A percentile compares a stretch with the other conserved stretches of the same genome.
These are phyloP conservation scores for Pyrenophora tritici-repentis DNA, from an alignment of 2,329 filamentous ascomycete genomes.

Conservation along the genomic window DNA sequence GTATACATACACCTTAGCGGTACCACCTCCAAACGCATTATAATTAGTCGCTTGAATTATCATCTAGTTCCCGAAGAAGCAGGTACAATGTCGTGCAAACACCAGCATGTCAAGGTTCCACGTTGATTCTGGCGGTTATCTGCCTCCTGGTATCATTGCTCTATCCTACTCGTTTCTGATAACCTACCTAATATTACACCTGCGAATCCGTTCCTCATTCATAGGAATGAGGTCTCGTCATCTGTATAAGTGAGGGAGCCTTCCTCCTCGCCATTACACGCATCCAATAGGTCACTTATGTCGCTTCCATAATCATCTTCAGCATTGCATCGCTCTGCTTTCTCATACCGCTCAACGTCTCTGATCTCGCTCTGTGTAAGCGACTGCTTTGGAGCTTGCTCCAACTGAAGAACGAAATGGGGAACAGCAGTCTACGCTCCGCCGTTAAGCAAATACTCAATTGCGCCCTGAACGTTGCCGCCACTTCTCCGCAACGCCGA, in stretches of 20 bases:
- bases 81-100: too few species aligned
- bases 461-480: conserved; percentile 90
- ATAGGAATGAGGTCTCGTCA: conserved; percentile 3
- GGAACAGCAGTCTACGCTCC: conserved; percentile 28
- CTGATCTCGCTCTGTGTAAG: conserved; percentile 2
- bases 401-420: not conserved
- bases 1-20: too few species aligned
- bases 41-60: too few species aligned
- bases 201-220: not conserved
- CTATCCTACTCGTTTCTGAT: not conserved
- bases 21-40: too few species aligned
- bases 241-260: conserved; percentile 9
- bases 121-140: not conserved
- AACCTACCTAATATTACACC: conserved; percentile 9
- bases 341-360: conserved; percentile 3
- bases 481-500: conserved; percentile 85
- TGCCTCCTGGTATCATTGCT: conserved; percentile 16
- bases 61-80: too few species aligned
- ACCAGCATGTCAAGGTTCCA: not conserved
- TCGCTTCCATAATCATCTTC: conserved; percentile 13
- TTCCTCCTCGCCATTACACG: conserved; percentile 13
- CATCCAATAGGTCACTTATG: conserved; percentile 9
- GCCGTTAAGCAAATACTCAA: conserved; percentile 67
- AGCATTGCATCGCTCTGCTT: not conserved
- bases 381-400: not conserved